Conservation (phyloP, 441 rosid species). For the Bocquillonia castaneifolia region DNA sequence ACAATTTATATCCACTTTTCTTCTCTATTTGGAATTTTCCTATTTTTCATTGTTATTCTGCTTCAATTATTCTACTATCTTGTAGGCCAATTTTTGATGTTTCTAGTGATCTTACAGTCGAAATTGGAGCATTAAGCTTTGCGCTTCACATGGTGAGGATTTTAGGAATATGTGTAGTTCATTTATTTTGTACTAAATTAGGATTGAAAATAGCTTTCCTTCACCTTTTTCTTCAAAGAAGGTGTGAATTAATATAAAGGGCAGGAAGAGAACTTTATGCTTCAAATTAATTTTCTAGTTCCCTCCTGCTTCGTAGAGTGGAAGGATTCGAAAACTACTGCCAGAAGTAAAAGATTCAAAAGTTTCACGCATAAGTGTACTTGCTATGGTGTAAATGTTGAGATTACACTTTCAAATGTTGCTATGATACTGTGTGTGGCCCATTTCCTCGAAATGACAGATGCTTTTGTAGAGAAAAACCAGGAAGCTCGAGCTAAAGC, state of each 20-base stretch:
- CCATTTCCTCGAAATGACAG: slow-evolving; percentile 88
- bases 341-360: slow-evolving; percentile 67
- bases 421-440: slow-evolving; percentile 67
- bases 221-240: neutral
- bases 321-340: slow-evolving; percentile 63
- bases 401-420: slow-evolving; percentile 56
- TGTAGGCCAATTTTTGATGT: slow-evolving; percentile 97
- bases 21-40: slow-evolving; percentile 21
- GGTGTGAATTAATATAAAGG: neutral
- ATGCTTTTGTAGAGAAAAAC: slow-evolving; percentile 72
- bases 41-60: slow-evolving; percentile 16
- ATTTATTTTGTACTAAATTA: neutral
- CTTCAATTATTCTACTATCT: slow-evolving; percentile 25
- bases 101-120: slow-evolving; percentile 82
- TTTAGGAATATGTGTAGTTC: slow-evolving; percentile 24
- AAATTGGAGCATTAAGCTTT: slow-evolving; percentile 81
- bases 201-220: neutral
- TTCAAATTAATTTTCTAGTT: slow-evolving; percentile 45
- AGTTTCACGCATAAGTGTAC: slow-evolving; percentile 47
- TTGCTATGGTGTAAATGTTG: slow-evolving; percentile 66
- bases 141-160: slow-evolving; percentile 78
- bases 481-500: slow-evolving; percentile 57
- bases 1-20: too few relatives aligned
- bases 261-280: neutral
- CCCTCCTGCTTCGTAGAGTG: slow-evolving; percentile 86